phyloP scores from a whole-genome alignment of 2,329 filamentous ascomycete genomes.

The Epichloe amarillans region DNA sequence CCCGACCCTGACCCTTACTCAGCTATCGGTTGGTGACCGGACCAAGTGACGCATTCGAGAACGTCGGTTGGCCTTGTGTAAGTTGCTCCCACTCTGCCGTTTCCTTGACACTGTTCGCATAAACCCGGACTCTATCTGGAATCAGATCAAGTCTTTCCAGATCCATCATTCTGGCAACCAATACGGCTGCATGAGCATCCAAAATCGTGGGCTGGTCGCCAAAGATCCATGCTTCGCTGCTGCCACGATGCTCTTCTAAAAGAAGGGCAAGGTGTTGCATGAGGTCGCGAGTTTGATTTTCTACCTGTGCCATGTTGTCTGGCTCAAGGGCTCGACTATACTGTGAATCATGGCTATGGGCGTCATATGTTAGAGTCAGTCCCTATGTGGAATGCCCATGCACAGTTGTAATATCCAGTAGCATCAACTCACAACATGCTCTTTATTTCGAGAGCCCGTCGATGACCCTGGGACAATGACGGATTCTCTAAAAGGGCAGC shows the following conservation, averaged over 20 bases:
- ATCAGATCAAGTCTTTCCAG: conserved; percentile 13
- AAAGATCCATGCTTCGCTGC: conserved; percentile 14
- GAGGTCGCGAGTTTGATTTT: conserved; percentile 11
- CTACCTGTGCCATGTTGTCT: conserved; percentile 13
- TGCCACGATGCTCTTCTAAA: conserved; percentile 6
- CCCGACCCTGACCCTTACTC: conserved; percentile 4
- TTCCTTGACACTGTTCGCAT: conserved; percentile 9
- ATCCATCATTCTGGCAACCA: conserved; percentile 14
- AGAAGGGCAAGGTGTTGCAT: conserved; percentile 11
- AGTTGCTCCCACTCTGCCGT: conserved; percentile 15
- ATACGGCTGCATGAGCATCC: conserved; percentile 14
- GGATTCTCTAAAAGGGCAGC: conserved; percentile 16
- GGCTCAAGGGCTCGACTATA: conserved; percentile 13
- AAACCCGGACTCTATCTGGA: conserved; percentile 10
- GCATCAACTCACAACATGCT: conserved; percentile 16
- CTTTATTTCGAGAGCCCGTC: conserved; percentile 18
- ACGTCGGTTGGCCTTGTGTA: conserved; percentile 14
- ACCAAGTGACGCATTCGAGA: conserved; percentile 12
- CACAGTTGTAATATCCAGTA: too few relatives aligned
- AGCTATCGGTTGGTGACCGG: conserved; percentile 10
- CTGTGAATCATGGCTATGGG: conserved; percentile 14
- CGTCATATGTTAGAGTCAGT: not conserved
- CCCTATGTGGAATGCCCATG: not conserved
- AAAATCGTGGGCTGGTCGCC: conserved; percentile 16
- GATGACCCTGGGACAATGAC: conserved; percentile 14